Evolutionary conservation across 2,329 filamentous ascomycete genomes (phyloP).

Genomic region (Fonsecaea nubica): DNA sequence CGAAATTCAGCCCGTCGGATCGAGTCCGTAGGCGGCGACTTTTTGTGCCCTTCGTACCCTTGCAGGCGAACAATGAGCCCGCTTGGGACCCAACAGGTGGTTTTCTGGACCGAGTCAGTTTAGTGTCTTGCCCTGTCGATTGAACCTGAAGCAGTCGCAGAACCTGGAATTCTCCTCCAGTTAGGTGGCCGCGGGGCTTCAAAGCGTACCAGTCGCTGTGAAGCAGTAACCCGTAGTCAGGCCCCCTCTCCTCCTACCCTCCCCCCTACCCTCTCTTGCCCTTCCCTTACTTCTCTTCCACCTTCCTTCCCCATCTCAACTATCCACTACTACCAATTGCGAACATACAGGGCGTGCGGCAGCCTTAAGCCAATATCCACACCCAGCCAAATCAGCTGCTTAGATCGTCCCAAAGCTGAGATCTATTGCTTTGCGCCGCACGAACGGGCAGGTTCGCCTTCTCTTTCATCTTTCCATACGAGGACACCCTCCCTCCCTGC

Average conservation of each 20-base stretch:
- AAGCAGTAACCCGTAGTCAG: background rate
- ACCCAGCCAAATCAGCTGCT: background rate
- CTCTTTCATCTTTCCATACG: conserved; percentile 1
- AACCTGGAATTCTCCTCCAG: background rate
- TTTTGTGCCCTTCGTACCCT: background rate
- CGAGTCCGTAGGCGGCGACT: background rate
- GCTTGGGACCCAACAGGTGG: background rate
- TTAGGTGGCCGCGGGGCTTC: background rate
- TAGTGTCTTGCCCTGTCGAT: background rate
- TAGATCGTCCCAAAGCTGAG: background rate
- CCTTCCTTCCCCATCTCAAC: background rate
- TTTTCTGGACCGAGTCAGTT: background rate
- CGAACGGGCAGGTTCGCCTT: conserved; percentile 4
- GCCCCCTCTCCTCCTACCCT: background rate
- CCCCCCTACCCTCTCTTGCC: background rate
- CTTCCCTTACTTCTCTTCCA: background rate
- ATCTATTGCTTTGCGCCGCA: background rate
- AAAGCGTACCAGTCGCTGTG: background rate
- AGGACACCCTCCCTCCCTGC: background rate
- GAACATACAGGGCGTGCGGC: conserved; percentile 3
- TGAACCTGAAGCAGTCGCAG: background rate
- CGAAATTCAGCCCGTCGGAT: conserved; percentile 1
- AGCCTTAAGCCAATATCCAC: conserved; percentile 3
- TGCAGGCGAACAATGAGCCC: background rate
- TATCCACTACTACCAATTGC: background rate